Percentiles rank a stretch among this genome's conserved stretches.
These are phyloP conservation scores for Trichosporon sp. DNA, from an alignment of 1,284 basidiomycete species.

Conservation along the genomic window DNA sequence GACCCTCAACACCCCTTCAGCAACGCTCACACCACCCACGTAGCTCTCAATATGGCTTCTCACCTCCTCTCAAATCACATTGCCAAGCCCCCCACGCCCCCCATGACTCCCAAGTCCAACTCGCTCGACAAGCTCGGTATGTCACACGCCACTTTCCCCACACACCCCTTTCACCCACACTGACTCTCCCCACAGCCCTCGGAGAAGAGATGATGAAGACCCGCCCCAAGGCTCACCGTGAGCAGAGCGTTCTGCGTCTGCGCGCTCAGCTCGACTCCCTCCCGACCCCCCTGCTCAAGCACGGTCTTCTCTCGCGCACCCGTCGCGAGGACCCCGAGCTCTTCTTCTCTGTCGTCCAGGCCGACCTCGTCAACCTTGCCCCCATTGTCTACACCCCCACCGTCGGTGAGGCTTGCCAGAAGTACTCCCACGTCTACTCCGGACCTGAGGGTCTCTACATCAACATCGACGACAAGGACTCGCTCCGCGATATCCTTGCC, in stretches of 20 bases:
- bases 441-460: constrained; percentile 74
- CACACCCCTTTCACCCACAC: background rate
- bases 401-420: constrained; percentile 86
- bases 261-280: constrained; percentile 46
- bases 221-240: constrained; percentile 26
- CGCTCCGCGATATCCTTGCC: constrained; percentile 52
- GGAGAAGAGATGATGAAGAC: constrained; percentile 23
- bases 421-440: constrained; percentile 79
- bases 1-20: background rate
- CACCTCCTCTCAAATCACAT: constrained; percentile 24
- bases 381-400: constrained; percentile 90
- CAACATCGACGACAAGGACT: constrained; percentile 75
- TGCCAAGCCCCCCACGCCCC: constrained; percentile 28
- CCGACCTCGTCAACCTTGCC: constrained; percentile 56
- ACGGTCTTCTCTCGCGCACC: constrained; percentile 48
- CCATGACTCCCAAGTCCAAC: constrained; percentile 33
- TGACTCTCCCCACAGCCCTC: constrained; percentile 22
- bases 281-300: constrained; percentile 50
- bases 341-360: constrained; percentile 50
- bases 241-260: constrained; percentile 51
- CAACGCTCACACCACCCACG: constrained; percentile 13
- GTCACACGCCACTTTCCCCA: background rate
- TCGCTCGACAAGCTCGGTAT: constrained; percentile 27
- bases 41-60: constrained; percentile 24
- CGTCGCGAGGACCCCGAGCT: constrained; percentile 49